Evolutionary conservation across 495 filamentous ascomycete genomes (phyloP).

Genomic region (Cladorrhinum samala): DNA sequence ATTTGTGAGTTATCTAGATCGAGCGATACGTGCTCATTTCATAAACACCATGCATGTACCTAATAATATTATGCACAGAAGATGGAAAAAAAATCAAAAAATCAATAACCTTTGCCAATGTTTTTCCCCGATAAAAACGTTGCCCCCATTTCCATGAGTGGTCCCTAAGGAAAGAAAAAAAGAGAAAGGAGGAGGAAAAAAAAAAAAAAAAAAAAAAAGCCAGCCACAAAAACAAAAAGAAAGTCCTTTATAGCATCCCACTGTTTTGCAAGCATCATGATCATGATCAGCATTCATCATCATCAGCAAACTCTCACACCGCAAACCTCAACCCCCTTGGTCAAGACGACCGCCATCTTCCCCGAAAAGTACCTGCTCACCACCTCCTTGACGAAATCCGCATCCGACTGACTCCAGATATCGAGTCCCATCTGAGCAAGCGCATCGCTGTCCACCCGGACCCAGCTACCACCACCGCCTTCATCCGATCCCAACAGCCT

Average conservation of each 20-base stretch:
- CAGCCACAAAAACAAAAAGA: too few species aligned
- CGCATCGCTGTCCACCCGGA: constrained; percentile 62
- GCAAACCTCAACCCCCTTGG: constrained; percentile 70
- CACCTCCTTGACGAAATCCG: constrained; percentile 63
- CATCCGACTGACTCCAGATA: constrained; percentile 74
- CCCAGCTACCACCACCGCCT: constrained; percentile 32
- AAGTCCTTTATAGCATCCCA: background rate
- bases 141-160: too few species aligned
- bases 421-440: constrained; percentile 78
- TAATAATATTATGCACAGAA: background rate
- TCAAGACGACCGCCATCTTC: constrained; percentile 56
- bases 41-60: background rate
- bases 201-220: background rate
- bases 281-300: background rate
- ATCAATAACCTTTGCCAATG: background rate
- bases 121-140: background rate
- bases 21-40: background rate
- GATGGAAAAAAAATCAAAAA: background rate
- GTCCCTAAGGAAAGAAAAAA: background rate
- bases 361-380: constrained; percentile 66
- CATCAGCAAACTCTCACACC: constrained; percentile 67
- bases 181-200: background rate
- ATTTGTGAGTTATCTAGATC: background rate
- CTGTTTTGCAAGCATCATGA: background rate
- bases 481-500: constrained; percentile 18